Base-by-base conservation (phyloP, 2,329 filamentous ascomycete genomes). In the Aspergillus uvarum region DNA sequence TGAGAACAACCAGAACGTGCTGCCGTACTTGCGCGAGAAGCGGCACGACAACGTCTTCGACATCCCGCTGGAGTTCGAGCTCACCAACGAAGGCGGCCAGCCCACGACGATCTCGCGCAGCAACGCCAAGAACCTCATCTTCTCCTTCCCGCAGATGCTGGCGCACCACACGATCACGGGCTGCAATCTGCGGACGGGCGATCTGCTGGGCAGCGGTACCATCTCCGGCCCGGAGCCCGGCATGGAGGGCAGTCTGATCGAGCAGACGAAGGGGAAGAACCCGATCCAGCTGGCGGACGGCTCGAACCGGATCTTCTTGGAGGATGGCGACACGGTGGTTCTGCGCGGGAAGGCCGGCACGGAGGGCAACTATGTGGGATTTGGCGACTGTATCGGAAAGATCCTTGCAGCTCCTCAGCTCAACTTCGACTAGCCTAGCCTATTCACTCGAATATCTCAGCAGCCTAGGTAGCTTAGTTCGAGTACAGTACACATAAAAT, bases 61-160 rank as follows among this genome's bases (percentile, higher is more conserved):
- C 67, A 90, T 95, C 52, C 79, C 83, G 21, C 79, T 94, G 2
- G 82, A 88, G 62, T 83, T 93, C 10, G 85, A 90, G 65, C 64
- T 76, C 60, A 79, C 71, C 62, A 73, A 70, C 48, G 70, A 75
- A 44, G 79, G 80, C 10, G 82, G 82, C 31, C 77, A 79, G 53
- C 77, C 82, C 0, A 86, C 84, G 0, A 85, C 83, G 0, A 83
- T 93, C 51, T 80, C 83, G 1, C 81, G 77, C 62, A 88, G 82
- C 61, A 88, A 82, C 59, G 84, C 87, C 10, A 84, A 81, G 65
- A 84, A 93, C 68, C 80, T 94, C 11, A 80, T 94, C n/a, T 94
- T 87, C 82, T 92, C 89, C 0, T 94, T 93, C 76, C 85, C 89
- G 4, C 90, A 94, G 73, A 92, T 93, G 89, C 80, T 94, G 47